phyloP scores from a whole-genome alignment of 768 basidiomycete species.

The Trametes cingulata region DNA sequence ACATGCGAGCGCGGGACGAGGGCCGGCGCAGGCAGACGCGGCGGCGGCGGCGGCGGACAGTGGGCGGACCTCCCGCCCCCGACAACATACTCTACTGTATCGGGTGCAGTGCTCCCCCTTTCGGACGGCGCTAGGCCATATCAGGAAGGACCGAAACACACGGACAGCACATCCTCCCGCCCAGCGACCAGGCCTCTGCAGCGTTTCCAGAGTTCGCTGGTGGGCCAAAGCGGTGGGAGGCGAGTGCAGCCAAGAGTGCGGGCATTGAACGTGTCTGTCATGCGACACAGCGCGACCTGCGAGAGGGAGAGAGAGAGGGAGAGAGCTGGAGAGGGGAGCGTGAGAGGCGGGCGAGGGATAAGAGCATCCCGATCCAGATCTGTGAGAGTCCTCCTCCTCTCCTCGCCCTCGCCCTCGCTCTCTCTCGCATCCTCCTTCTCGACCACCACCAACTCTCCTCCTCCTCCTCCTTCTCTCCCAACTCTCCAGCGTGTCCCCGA shows the following conservation, averaged over 20 bases:
- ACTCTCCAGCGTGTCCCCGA: too few relatives aligned
- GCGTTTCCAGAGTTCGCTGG: too few relatives aligned
- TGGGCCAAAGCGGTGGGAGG: too few relatives aligned
- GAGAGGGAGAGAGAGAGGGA: background rate
- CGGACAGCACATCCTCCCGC: background rate
- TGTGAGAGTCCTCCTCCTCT: background rate
- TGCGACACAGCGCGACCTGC: too few relatives aligned
- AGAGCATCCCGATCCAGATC: background rate
- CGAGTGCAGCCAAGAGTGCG: background rate
- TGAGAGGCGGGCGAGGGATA: too few relatives aligned
- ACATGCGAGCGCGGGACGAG: background rate
- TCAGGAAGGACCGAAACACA: background rate
- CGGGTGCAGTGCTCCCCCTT: background rate
- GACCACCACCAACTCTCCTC: background rate
- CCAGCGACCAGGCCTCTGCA: too few relatives aligned
- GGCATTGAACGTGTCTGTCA: background rate
- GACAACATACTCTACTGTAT: background rate
- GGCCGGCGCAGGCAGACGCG: background rate
- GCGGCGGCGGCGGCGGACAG: background rate
- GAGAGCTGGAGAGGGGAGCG: background rate
- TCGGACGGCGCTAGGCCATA: background rate
- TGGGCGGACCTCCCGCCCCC: too few relatives aligned
- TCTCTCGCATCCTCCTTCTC: background rate
- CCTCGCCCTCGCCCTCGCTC: background rate
- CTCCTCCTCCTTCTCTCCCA: background rate